A percentile compares a stretch with the other conserved stretches of the same genome.
Evolutionary conservation across 495 filamentous ascomycete species (phyloP).

Genomic region (Niebla homalea): DNA sequence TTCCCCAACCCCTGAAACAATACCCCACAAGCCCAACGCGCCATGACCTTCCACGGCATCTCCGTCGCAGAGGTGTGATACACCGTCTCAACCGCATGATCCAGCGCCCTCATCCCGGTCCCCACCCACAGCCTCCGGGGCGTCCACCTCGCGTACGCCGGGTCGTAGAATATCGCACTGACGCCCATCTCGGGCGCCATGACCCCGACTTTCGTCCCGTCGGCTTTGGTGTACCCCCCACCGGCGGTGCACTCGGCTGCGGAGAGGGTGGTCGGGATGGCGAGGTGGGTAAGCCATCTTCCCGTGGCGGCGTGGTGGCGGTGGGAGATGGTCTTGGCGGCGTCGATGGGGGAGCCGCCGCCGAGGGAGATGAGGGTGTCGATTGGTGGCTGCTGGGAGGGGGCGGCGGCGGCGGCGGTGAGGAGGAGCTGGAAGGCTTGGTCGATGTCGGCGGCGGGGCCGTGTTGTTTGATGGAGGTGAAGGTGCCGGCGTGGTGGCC

Average conservation of each 20-base stretch:
- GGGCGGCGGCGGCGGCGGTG: slow-evolving; percentile 25
- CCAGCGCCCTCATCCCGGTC: slow-evolving; percentile 33
- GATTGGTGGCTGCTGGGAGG: slow-evolving; percentile 25
- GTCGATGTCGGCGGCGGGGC: slow-evolving; percentile 32
- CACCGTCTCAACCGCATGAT: slow-evolving; percentile 36
- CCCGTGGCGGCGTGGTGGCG: slow-evolving; percentile 25
- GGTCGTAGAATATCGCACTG: slow-evolving; percentile 32
- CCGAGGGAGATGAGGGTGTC: slow-evolving; percentile 37
- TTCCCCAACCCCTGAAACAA: no score
- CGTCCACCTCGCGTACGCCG: slow-evolving; percentile 28
- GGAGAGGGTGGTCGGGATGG: slow-evolving; percentile 36
- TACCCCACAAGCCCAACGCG: no score
- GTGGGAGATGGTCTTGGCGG: slow-evolving; percentile 32
- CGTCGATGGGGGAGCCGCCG: slow-evolving; percentile 36
- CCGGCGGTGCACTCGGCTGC: slow-evolving; percentile 33
- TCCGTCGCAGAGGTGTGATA: slow-evolving; percentile 36
- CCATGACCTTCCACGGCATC: slow-evolving; percentile 27
- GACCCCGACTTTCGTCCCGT: slow-evolving; percentile 31
- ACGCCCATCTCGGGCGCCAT: slow-evolving; percentile 23
- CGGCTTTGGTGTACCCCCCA: slow-evolving; percentile 28
- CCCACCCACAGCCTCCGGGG: slow-evolving; percentile 28
- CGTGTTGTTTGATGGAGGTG: slow-evolving; percentile 32
- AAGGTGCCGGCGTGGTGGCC: slow-evolving; percentile 33
- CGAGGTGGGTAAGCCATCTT: slow-evolving; percentile 31
- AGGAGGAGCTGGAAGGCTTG: no score